Conservation (phyloP, 75 land plant genomes). For the Ceratopteris richardii region DNA sequence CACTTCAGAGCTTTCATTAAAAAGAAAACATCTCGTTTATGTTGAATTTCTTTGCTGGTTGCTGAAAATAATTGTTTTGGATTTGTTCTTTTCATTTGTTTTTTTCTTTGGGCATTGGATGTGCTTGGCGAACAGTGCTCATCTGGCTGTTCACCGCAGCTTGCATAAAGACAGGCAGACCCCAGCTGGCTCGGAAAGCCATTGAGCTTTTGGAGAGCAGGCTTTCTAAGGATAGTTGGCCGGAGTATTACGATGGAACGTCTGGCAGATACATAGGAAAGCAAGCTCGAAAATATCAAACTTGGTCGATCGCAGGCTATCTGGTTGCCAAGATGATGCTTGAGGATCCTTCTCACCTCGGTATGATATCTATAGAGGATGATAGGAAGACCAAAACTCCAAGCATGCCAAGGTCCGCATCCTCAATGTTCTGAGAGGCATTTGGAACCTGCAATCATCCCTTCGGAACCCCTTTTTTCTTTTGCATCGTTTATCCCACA, state of each 20-base stretch:
- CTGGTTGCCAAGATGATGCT: constrained; percentile 33
- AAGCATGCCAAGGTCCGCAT: constrained; percentile 31
- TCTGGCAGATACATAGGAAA: constrained; percentile 19
- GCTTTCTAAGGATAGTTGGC: constrained; percentile 36
- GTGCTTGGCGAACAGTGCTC: constrained; percentile 26
- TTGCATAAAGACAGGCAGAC: constrained; percentile 56
- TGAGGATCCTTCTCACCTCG: constrained; percentile 32
- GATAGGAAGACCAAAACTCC: constrained; percentile 32
- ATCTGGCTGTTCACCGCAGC: constrained; percentile 55
- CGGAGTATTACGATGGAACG: constrained; percentile 27
- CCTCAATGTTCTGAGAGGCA: constrained; percentile 30
- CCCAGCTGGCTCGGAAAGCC: constrained; percentile 45
- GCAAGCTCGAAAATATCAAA: constrained; percentile 27
- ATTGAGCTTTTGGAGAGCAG: constrained; percentile 40
- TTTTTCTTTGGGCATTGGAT: background rate
- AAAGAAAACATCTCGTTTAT: too few relatives aligned
- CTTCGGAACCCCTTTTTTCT: too few relatives aligned
- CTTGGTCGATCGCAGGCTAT: constrained; percentile 34
- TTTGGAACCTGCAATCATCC: too few relatives aligned
- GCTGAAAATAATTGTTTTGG: too few relatives aligned
- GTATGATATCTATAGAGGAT: constrained; percentile 30
- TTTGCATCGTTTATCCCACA: too few relatives aligned
- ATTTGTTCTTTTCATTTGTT: background rate
- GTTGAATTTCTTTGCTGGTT: too few relatives aligned
- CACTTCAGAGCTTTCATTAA: too few relatives aligned